A percentile compares a stretch with the other conserved stretches of the same genome.
Conservation (phyloP, 1,284 basidiomycete species). For the Irpex lacteus region DNA sequence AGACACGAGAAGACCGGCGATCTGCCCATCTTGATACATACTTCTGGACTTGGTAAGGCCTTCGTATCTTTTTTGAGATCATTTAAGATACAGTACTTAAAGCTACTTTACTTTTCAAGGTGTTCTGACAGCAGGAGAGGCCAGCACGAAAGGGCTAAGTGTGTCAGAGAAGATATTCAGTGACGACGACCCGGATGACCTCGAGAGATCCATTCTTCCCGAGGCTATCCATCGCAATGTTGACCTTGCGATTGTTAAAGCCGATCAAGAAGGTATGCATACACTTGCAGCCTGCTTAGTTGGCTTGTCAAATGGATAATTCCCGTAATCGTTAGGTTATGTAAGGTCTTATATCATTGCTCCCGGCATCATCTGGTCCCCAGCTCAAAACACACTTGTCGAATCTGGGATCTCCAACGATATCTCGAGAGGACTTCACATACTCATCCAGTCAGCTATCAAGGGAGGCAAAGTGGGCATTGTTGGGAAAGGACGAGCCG, state of each 20-base stretch:
- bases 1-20: constrained; percentile 34
- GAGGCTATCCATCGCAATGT: constrained; percentile 29
- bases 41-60: constrained; percentile 43
- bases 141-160: constrained; percentile 36
- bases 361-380: constrained; percentile 39
- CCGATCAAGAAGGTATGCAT: constrained; percentile 30
- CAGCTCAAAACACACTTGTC: constrained; percentile 30
- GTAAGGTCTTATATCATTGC: constrained; percentile 34
- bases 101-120: constrained; percentile 12
- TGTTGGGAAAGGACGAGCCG: constrained; percentile 27
- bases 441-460: constrained; percentile 25
- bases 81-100: neutral
- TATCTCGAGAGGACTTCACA: constrained; percentile 33
- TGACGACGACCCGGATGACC: constrained; percentile 37
- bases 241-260: constrained; percentile 28
- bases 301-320: neutral
- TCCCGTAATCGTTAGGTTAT: constrained; percentile 28
- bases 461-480: constrained; percentile 32
- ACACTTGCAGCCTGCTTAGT: neutral
- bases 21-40: constrained; percentile 47
- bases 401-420: constrained; percentile 35
- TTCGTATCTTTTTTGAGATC: too few relatives aligned
- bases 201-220: constrained; percentile 24
- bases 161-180: constrained; percentile 40
- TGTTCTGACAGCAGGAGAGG: constrained; percentile 35